phyloP scores from a whole-genome alignment of 2,329 filamentous ascomycete genomes.

The Esteya vermicola region DNA sequence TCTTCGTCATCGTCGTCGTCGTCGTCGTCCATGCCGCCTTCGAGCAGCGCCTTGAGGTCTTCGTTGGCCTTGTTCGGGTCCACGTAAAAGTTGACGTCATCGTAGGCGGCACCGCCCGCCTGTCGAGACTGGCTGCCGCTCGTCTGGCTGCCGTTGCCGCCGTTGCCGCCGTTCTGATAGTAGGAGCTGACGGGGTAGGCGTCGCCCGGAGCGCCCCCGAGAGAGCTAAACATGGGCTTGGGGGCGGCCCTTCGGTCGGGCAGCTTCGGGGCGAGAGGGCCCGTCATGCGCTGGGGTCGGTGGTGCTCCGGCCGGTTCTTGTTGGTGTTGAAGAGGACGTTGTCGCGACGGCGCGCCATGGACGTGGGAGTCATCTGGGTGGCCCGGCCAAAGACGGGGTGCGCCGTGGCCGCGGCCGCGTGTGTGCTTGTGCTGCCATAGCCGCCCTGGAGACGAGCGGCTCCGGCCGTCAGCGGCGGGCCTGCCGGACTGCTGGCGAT shows the following conservation, averaged over 20 bases:
- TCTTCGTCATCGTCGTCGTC: slow-evolving; percentile 37
- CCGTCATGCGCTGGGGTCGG: slow-evolving; percentile 30
- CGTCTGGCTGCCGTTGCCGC: no score
- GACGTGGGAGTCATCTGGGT: slow-evolving; percentile 23
- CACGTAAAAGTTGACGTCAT: slow-evolving; percentile 34
- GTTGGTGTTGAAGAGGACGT: slow-evolving; percentile 36
- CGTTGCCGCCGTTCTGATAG: slow-evolving; percentile 7
- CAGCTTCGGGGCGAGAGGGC: slow-evolving; percentile 31
- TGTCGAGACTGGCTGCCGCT: no score
- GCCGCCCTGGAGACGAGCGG: not conserved
- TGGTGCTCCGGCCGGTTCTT: slow-evolving; percentile 41
- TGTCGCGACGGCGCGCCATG: slow-evolving; percentile 39
- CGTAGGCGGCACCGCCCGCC: slow-evolving; percentile 1
- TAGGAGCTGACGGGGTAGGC: slow-evolving; percentile 12
- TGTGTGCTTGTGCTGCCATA: not conserved
- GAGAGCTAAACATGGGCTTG: slow-evolving; percentile 33
- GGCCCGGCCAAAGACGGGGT: slow-evolving; percentile 16
- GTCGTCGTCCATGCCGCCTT: slow-evolving; percentile 66
- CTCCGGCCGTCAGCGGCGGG: not conserved
- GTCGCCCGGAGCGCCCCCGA: slow-evolving; percentile 2
- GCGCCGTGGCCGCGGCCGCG: slow-evolving; percentile 7
- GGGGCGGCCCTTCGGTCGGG: slow-evolving; percentile 32
- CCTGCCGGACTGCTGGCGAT: slow-evolving; percentile 16
- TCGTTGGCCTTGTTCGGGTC: slow-evolving; percentile 59
- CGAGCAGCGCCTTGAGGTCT: slow-evolving; percentile 69